A percentile compares a stretch with the other conserved stretches of the same genome.
Evolutionary conservation across 1,284 basidiomycete species (phyloP).

Genomic region (Earliella scabrosa): DNA sequence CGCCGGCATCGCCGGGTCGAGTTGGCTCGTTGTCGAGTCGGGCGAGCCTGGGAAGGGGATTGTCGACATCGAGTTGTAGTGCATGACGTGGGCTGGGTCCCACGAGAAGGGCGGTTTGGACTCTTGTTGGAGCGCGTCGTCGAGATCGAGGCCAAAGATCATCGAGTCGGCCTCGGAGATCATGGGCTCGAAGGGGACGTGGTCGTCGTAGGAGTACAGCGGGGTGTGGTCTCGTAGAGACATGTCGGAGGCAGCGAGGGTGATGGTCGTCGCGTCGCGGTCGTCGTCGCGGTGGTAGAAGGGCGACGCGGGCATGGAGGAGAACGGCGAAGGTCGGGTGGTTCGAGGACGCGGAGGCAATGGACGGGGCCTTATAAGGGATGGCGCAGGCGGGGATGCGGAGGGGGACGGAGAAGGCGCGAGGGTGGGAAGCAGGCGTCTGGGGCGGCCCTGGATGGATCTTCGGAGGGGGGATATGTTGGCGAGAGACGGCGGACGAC

Average conservation of each 20-base stretch:
- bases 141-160: slow-evolving; percentile 69
- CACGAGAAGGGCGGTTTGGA: slow-evolving; percentile 43
- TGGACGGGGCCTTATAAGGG: slow-evolving; percentile 29
- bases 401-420: slow-evolving; percentile 23
- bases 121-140: slow-evolving; percentile 49
- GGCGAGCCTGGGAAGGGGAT: slow-evolving; percentile 38
- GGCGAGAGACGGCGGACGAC: slow-evolving; percentile 22
- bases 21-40: slow-evolving; percentile 38
- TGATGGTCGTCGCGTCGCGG: slow-evolving; percentile 33
- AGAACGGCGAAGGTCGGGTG: slow-evolving; percentile 21
- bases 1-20: slow-evolving; percentile 26
- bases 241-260: slow-evolving; percentile 39
- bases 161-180: slow-evolving; percentile 48
- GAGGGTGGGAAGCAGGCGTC: slow-evolving; percentile 22
- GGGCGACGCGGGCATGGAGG: slow-evolving; percentile 34
- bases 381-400: slow-evolving; percentile 27
- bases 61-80: slow-evolving; percentile 30
- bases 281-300: slow-evolving; percentile 38
- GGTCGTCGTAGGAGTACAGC: slow-evolving; percentile 50
- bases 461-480: slow-evolving; percentile 26
- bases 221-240: slow-evolving; percentile 46
- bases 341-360: slow-evolving; percentile 28
- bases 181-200: slow-evolving; percentile 42
- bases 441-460: slow-evolving; percentile 22
- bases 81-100: slow-evolving; percentile 36